phyloP scores from a whole-genome alignment of 2,329 filamentous ascomycete species.

The Neodidymelliopsis sp. region DNA sequence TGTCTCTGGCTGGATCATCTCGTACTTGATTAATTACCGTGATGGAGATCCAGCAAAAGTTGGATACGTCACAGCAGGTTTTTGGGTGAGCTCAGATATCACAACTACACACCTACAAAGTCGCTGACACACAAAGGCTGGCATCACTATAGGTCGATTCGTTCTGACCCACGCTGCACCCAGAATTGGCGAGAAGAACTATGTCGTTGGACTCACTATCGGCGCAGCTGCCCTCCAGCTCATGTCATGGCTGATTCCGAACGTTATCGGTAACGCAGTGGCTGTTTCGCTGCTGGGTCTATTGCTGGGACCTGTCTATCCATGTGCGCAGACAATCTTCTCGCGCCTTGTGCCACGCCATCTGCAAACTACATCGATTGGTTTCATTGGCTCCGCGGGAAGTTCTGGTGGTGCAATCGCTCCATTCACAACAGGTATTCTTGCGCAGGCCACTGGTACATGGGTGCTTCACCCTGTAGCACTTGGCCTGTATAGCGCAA shows the following conservation, averaged over 20 bases:
- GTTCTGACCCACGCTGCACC: conserved; percentile 71
- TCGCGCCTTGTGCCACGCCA: conserved; percentile 65
- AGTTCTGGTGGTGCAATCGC: conserved; percentile 72
- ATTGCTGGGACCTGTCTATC: conserved; percentile 80
- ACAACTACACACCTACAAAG: too few relatives aligned
- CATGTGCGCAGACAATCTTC: conserved; percentile 72
- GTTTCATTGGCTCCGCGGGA: conserved; percentile 73
- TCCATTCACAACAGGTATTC: conserved; percentile 70
- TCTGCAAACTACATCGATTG: conserved; percentile 69
- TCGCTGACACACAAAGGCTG: conserved; percentile 61
- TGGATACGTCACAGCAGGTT: conserved; percentile 79
- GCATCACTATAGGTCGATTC: conserved; percentile 80
- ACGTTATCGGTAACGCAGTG: conserved; percentile 64
- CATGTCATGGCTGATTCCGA: conserved; percentile 80
- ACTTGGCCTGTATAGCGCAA: conserved; percentile 69
- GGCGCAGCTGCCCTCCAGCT: conserved; percentile 74
- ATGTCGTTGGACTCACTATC: conserved; percentile 68
- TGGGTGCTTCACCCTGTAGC: conserved; percentile 72
- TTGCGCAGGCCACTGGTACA: conserved; percentile 68
- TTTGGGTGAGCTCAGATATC: conserved; percentile 64
- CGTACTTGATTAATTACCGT: conserved; percentile 78
- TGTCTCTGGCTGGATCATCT: conserved; percentile 87
- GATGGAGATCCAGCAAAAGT: conserved; percentile 73
- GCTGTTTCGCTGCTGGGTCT: conserved; percentile 70
- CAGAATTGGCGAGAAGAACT: conserved; percentile 72